Base-by-base conservation (phyloP, 345 rosid genomes). In the Toxicodendron radicans region DNA sequence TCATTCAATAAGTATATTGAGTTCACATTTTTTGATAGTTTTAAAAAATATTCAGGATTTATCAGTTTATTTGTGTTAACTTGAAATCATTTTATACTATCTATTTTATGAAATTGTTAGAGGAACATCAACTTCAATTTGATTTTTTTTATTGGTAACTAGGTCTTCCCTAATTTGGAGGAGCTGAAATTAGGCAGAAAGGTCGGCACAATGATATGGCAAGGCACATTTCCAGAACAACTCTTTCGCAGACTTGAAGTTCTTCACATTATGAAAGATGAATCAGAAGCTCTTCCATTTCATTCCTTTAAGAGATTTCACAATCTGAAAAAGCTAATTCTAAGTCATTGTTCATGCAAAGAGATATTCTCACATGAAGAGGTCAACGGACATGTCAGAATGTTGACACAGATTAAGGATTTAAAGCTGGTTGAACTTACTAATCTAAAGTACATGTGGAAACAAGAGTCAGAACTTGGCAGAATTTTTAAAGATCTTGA, bases 81-180 rank as follows among this genome's bases (percentile, higher is more conserved):
- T 11, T 23, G 52, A 12, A 64, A 23, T 21, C 14, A 9, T 58
- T 21, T 12, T 5, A 24, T 13, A 12, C 24, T 27, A 2, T 1
- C 20, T 32, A 27, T 27, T 27, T 2, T 27, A 4, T n/a, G 24
- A n/a, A n/a, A 7, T n/a, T 5, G 30, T 27, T 2, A 27, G 11
- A 1, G 24, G 24, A 10, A 27, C 30, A 35, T 35, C 7, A 56
- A 56, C 32, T 10, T 27, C 21, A 7, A 56, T 9, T 9, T 7
- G 3, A 3, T 4, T 5, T 35, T 35, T 3, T 35, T 35, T 35
- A 35, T 35, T 35, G 5, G 38, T 61, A 0, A 14, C 18, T 21
- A 61, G 65, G 65, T 61, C 27, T 16, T 20, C 30, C 66, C 58
- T 70, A 57, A 35, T 20, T 38, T 82, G 73, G 78, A 82, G 72